Percentiles rank a stretch among this genome's conserved stretches.
phyloP scores from a whole-genome alignment of 108 stramenopile genomes.

The Fragilaria radians region DNA sequence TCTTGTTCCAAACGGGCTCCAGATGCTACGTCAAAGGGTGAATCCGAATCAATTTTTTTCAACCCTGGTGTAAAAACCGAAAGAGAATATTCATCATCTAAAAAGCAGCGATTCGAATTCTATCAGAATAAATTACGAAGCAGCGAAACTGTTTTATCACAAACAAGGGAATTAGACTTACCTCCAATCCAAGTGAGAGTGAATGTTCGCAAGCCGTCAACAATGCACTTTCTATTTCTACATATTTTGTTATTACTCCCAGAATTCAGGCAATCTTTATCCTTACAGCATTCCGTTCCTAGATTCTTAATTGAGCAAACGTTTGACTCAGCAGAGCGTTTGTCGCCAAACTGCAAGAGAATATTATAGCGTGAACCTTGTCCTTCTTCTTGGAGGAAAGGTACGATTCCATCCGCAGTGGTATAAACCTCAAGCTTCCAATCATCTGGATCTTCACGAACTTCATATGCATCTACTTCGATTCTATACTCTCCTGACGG shows the following conservation, averaged over 20 bases:
- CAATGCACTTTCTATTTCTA: background rate
- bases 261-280: background rate
- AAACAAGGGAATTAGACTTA: background rate
- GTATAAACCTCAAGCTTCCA: background rate
- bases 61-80: background rate
- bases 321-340: background rate
- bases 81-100: background rate
- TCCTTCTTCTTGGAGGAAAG: background rate
- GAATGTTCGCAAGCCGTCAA: background rate
- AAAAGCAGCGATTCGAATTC: background rate
- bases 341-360: background rate
- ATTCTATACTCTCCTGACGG: conserved; percentile 1
- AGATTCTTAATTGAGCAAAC: background rate
- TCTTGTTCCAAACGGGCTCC: background rate
- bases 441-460: background rate
- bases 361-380: background rate
- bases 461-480: background rate
- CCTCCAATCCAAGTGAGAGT: background rate
- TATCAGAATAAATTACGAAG: background rate
- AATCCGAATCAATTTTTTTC: background rate
- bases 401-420: background rate
- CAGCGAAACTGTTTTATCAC: no score
- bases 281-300: background rate
- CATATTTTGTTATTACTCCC: background rate
- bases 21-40: background rate